Base-by-base conservation (phyloP, 169 alveolate species). In the Neospora caninum region DNA sequence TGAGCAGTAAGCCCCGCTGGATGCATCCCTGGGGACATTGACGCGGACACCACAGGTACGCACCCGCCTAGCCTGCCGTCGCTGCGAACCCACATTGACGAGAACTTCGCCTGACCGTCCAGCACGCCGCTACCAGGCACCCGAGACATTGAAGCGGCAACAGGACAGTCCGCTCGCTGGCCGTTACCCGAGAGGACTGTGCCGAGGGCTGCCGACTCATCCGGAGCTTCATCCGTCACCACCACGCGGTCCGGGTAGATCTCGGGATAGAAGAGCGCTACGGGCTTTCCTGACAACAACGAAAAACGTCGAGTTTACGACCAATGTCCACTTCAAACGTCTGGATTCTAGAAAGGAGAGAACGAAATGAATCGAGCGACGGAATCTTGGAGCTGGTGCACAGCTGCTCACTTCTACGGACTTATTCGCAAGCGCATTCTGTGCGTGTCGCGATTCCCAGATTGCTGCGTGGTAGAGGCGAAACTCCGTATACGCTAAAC, bases 201-300 rank as follows among this genome's bases (percentile, higher is more conserved):
- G 31, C 78, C 31, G 78, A 64, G 9, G 34, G 27, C 20, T 78
- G 45, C 27, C 87, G 41, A 45, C 45, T 6, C 45, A 39, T 78
- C 87, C 0, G 53, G 25, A 0, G 31, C 29, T 29, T 78, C 87
- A 22, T 78, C 53, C 43, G 45, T 78, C 87, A 78, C 43, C 43
- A 25, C 87, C 87, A 78, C 45, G 45, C 87, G 41, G 25, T 78
- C 87, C 87, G 87, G 87, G 43, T 78, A 78, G 45, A 78, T 78
- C 34, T 78, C 87, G 45, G 87, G 87, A 34, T 78, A 78, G 87
- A 78, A 78, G 34, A 78, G 45, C 13, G 87, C 87, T 45, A 20
- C 34, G 0, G 87, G 41, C 87, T 78, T 34, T 31, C 87, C 87
- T 78, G 87, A 78, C 25, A 25, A 34, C 42, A 22, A 78, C 9